Conservation (phyloP, 2,329 filamentous ascomycete genomes). For the Aureobasidium uvarum region DNA sequence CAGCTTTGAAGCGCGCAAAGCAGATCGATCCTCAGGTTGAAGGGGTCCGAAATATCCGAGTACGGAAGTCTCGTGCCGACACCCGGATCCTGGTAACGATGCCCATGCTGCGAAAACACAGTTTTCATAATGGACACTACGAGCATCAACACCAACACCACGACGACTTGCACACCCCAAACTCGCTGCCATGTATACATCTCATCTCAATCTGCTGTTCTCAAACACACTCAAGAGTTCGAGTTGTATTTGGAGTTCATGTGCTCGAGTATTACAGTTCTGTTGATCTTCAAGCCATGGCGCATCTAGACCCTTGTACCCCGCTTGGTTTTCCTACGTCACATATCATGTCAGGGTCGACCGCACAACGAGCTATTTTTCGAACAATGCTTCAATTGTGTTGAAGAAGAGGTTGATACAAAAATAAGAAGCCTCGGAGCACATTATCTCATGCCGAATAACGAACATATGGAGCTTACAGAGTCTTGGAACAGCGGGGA, state of each 20-base stretch:
- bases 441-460: background rate
- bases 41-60: background rate
- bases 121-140: too few species aligned
- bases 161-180: background rate
- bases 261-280: background rate
- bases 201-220: background rate
- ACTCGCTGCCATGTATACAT: background rate
- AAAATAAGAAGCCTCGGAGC: background rate
- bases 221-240: background rate
- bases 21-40: background rate
- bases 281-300: background rate
- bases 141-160: too few species aligned
- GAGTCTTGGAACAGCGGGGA: background rate
- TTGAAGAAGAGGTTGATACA: background rate
- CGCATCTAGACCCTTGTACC: conserved; percentile 1
- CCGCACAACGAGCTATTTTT: background rate
- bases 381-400: background rate
- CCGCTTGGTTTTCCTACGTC: too few species aligned
- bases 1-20: background rate
- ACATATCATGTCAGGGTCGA: background rate
- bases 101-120: too few species aligned
- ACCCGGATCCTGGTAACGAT: background rate
- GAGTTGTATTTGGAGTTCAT: background rate
- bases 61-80: background rate
- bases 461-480: background rate